A percentile compares a stretch with the other conserved stretches of the same genome.
phyloP scores from a whole-genome alignment of 371 early-diverging fungal genomes.

The Saksenaea oblongispora region DNA sequence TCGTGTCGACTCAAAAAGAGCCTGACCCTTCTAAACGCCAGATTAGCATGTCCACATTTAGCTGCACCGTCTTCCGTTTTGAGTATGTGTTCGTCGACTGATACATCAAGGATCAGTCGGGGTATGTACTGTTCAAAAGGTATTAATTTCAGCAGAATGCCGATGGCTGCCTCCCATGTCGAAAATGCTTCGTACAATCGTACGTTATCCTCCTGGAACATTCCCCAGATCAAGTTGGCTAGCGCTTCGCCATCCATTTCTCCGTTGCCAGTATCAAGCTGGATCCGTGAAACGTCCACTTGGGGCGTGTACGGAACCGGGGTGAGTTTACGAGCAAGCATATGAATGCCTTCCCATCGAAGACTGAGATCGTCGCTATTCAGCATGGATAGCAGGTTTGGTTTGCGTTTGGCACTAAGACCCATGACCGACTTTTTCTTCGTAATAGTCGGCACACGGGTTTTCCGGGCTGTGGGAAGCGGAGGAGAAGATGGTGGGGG shows the following conservation, averaged over 20 bases:
- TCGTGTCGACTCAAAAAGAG: slow-evolving; percentile 29
- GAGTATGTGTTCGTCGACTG: slow-evolving; percentile 23
- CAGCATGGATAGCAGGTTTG: slow-evolving; percentile 32
- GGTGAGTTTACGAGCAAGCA: slow-evolving; percentile 32
- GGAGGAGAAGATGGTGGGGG: slow-evolving; percentile 18
- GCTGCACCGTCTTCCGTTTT: slow-evolving; percentile 28
- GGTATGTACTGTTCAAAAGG: slow-evolving; percentile 43
- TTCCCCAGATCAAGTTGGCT: slow-evolving; percentile 20
- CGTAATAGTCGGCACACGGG: slow-evolving; percentile 35
- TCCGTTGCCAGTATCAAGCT: slow-evolving; percentile 27
- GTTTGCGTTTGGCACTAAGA: slow-evolving; percentile 30
- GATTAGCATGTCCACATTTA: slow-evolving; percentile 20
- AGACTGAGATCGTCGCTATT: slow-evolving; percentile 30
- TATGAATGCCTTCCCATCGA: slow-evolving; percentile 31
- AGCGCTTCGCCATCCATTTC: slow-evolving; percentile 31
- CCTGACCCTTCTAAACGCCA: slow-evolving; percentile 27
- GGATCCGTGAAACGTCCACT: slow-evolving; percentile 20
- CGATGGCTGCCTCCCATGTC: slow-evolving; percentile 34
- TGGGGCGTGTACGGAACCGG: slow-evolving; percentile 18
- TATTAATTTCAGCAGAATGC: slow-evolving; percentile 35
- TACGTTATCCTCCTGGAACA: slow-evolving; percentile 29
- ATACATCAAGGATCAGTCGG: slow-evolving; percentile 36
- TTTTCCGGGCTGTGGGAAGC: slow-evolving; percentile 24
- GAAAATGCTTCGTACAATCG: slow-evolving; percentile 33
- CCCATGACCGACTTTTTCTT: slow-evolving; percentile 41